phyloP scores from a whole-genome alignment of 306 rosid species.

The Vicia villosa region DNA sequence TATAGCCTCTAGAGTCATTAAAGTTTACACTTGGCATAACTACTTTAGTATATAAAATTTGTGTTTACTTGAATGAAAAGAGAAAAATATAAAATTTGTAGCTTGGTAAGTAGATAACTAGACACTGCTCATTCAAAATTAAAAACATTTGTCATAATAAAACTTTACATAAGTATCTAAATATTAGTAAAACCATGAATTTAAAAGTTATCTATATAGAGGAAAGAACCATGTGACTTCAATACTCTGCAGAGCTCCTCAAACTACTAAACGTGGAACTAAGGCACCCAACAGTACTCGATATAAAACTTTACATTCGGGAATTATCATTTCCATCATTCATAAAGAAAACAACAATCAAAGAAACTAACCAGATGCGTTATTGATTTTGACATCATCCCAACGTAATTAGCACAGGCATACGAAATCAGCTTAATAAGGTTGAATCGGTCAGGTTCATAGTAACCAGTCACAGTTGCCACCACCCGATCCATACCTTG shows the following conservation, averaged over 20 bases:
- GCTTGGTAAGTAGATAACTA: neutral
- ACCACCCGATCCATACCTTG: constrained; percentile 79
- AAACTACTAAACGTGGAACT: neutral
- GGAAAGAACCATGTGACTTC: neutral
- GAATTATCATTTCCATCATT: neutral
- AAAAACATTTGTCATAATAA: neutral
- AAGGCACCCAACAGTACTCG: neutral
- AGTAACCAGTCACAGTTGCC: constrained; percentile 83
- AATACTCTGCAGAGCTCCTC: too few species aligned
- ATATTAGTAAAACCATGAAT: neutral
- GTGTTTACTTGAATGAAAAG: too few species aligned
- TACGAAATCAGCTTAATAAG: constrained; percentile 72
- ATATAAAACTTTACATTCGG: neutral
- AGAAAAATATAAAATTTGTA: constrained; percentile 4
- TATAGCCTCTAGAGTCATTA: constrained; percentile 19
- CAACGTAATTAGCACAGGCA: constrained; percentile 75
- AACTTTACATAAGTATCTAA: neutral
- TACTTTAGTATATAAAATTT: neutral
- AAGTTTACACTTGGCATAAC: constrained; percentile 38
- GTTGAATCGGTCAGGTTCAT: constrained; percentile 63
- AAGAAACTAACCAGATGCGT: constrained; percentile 72
- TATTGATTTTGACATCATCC: constrained; percentile 64
- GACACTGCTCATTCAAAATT: neutral
- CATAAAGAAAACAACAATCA: neutral
- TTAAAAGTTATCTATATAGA: neutral